Evolutionary conservation across 805 yeast species (phyloP).

Genomic region (Pichia scutulata): DNA sequence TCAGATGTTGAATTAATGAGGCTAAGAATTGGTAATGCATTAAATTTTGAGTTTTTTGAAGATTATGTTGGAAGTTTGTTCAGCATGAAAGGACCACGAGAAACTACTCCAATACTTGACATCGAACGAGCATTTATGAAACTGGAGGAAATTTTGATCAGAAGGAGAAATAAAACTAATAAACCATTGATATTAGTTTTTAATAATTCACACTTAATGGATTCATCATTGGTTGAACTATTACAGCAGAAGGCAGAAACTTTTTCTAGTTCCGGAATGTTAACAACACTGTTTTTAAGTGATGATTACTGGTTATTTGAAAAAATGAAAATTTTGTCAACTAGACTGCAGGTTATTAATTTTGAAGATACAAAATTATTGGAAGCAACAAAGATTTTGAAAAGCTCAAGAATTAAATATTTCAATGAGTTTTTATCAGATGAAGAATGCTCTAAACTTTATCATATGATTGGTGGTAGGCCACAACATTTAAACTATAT

Average conservation of each 20-base stretch:
- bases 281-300: conserved; percentile 60
- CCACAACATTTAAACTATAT: conserved; percentile 77
- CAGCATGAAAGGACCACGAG: conserved; percentile 77
- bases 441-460: conserved; percentile 33
- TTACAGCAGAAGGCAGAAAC: conserved; percentile 80
- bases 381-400: conserved; percentile 50
- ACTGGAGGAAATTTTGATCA: conserved; percentile 63
- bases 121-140: conserved; percentile 77
- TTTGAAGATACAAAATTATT: conserved; percentile 52
- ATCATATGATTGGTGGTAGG: conserved; percentile 71
- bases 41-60: conserved; percentile 66
- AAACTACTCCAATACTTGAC: conserved; percentile 72
- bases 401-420: conserved; percentile 38
- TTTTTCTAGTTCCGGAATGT: conserved; percentile 64
- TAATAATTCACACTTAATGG: conserved; percentile 67
- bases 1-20: conserved; percentile 80
- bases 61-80: conserved; percentile 79
- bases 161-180: conserved; percentile 32
- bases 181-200: conserved; percentile 63
- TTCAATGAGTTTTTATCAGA: conserved; percentile 35
- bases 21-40: conserved; percentile 65
- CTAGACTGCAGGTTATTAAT: conserved; percentile 65
- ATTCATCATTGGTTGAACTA: conserved; percentile 65
- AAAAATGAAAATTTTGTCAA: conserved; percentile 60
- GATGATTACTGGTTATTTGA: conserved; percentile 88